Conservation (phyloP, 2,329 filamentous ascomycete species). For the Xylariaceae sp. region DNA sequence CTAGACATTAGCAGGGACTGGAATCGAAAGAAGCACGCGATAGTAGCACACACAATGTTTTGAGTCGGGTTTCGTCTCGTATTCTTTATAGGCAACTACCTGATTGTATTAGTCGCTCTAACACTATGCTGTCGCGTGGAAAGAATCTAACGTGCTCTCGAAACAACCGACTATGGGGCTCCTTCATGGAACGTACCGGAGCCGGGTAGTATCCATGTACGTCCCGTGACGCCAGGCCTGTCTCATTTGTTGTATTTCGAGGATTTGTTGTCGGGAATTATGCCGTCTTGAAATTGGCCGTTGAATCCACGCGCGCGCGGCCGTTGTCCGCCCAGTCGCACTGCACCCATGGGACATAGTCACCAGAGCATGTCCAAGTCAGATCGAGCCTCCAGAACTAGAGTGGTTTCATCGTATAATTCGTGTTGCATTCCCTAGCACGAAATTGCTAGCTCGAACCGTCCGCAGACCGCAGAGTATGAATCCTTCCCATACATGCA, state of each 20-base stretch:
- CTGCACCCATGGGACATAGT: slow-evolving; percentile 15
- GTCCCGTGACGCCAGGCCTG: not conserved
- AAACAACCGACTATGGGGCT: slow-evolving; percentile 4
- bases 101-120: slow-evolving; percentile 5
- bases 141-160: slow-evolving; percentile 4
- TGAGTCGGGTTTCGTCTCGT: not conserved
- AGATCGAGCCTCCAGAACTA: slow-evolving; percentile 8
- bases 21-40: not conserved
- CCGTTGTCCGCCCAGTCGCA: slow-evolving; percentile 8
- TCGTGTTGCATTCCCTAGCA: slow-evolving; percentile 34
- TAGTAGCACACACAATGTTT: not conserved
- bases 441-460: slow-evolving; percentile 34
- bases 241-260: slow-evolving; percentile 5
- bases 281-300: slow-evolving; percentile 4
- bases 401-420: slow-evolving; percentile 31
- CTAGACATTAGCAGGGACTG: not conserved
- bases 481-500: slow-evolving; percentile 35
- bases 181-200: not conserved
- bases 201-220: slow-evolving; percentile 1
- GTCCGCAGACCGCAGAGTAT: slow-evolving; percentile 34
- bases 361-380: slow-evolving; percentile 14
- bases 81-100: slow-evolving; percentile 10
- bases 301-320: not conserved
- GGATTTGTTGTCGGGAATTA: slow-evolving; percentile 9
- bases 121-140: not conserved